Evolutionary conservation across 345 rosid genomes (phyloP), one percentile per base, ranked within the genome.

Genomic region (Anacardium occidentale): DNA sequence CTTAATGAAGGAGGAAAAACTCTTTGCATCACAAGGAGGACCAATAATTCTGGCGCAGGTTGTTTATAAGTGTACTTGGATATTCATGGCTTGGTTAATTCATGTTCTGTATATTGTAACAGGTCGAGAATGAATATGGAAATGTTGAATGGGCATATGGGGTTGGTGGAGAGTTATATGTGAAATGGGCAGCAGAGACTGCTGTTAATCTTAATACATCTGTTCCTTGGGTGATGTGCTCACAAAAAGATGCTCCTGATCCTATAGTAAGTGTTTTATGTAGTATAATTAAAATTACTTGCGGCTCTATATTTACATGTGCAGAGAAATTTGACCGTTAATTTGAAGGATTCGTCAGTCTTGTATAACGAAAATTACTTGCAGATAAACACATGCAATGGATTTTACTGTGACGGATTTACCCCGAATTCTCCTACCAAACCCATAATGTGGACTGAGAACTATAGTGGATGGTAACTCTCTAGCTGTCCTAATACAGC

Each of bases 221-320:
- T n/a, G 89, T 86, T 9, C 93, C 93, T 2, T 88, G 93, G 90
- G 89, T 86, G 74, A 88, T 88, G 90, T 88, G 93, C 58, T 57
- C 7, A 51, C 90, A 88, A 61, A 62, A 6, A 24, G 90, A 88
- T 68, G 93, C 93, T 10, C 90, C 93, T 13, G 89, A 85, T 81
- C 90, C 90, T 26, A 70, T 86, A 54, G 93, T 88, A 77, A 71
- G 78, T 50, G 17, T 60, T 62, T 4, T 37, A 37, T 37, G 42
- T 6, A 37, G 8, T 37, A 37, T 7, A 37, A 37, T 37, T 8
- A 37, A 37, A 37, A 37, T 6, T 37, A 5, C 42, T 37, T 37
- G 34, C 45, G 21, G 17, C 14, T 26, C 17, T 26, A 32, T 40
- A 17, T 62, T 34, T 62, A 9, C 63, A 40, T 24, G 24, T 62